phyloP scores from a whole-genome alignment of 805 yeast genomes.

The Clavispora asparagi region DNA sequence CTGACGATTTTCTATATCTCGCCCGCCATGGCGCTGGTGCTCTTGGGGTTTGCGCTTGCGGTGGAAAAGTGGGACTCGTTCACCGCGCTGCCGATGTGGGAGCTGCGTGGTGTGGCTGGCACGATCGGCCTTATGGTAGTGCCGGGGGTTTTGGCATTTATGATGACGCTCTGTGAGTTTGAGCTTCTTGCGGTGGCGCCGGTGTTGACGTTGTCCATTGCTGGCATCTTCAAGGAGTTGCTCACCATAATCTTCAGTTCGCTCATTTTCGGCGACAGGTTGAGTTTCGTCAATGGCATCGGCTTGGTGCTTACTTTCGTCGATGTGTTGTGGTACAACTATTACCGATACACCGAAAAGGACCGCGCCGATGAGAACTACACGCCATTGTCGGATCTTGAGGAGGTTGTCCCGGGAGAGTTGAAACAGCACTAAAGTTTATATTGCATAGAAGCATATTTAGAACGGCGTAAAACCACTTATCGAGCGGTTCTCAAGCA shows the following conservation, averaged over 20 bases:
- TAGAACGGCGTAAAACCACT: background rate
- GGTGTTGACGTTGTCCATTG: slow-evolving; percentile 79
- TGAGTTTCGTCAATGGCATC: slow-evolving; percentile 60
- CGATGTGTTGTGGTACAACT: slow-evolving; percentile 83
- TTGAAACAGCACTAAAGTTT: slow-evolving; percentile 10
- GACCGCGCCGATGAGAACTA: slow-evolving; percentile 8
- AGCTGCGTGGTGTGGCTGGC: slow-evolving; percentile 45
- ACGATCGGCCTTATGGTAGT: slow-evolving; percentile 59
- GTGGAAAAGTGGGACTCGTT: slow-evolving; percentile 67
- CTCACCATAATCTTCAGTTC: slow-evolving; percentile 71
- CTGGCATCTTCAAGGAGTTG: slow-evolving; percentile 90
- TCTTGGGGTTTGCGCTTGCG: slow-evolving; percentile 57
- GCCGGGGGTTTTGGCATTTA: slow-evolving; percentile 85
- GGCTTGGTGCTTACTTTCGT: slow-evolving; percentile 72
- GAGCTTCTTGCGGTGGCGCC: slow-evolving; percentile 76
- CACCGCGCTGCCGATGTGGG: slow-evolving; percentile 57
- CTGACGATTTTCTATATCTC: slow-evolving; percentile 78
- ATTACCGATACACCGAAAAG: slow-evolving; percentile 42
- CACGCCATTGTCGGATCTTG: slow-evolving; percentile 7
- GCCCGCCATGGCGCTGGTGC: slow-evolving; percentile 70
- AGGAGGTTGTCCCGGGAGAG: slow-evolving; percentile 4
- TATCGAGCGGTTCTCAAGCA: too few relatives aligned
- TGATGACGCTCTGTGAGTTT: slow-evolving; percentile 87
- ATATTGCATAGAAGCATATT: background rate
- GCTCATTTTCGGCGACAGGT: slow-evolving; percentile 66